Conservation (phyloP, 805 yeast genomes). For the Dipodascopsis tothii region DNA sequence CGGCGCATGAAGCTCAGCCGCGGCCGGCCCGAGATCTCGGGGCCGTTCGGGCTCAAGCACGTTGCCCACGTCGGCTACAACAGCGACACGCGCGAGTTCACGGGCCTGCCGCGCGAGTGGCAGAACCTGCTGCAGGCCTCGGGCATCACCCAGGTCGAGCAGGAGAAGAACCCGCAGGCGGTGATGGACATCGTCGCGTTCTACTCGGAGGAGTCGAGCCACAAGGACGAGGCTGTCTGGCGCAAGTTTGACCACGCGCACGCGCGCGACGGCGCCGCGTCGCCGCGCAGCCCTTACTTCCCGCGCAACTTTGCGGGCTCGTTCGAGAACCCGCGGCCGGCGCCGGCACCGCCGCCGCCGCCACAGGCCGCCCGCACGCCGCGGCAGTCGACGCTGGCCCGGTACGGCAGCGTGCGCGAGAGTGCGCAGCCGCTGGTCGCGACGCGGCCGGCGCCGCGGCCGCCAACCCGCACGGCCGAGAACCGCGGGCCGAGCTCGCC, state of each 20-base stretch:
- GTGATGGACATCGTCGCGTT: slow-evolving; percentile 78
- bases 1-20: slow-evolving; percentile 6
- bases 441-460: slow-evolving; percentile 30
- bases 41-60: slow-evolving; percentile 85
- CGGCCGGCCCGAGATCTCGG: slow-evolving; percentile 49
- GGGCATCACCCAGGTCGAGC: slow-evolving; percentile 73
- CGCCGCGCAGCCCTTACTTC: slow-evolving; percentile 20
- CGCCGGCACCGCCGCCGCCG: slow-evolving; percentile 22
- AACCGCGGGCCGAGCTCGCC: background rate
- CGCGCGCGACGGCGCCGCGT: slow-evolving; percentile 4
- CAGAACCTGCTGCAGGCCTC: slow-evolving; percentile 62
- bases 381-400: background rate
- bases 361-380: background rate
- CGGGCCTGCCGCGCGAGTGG: slow-evolving; percentile 80
- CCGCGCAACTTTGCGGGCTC: slow-evolving; percentile 21
- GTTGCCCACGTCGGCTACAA: slow-evolving; percentile 83
- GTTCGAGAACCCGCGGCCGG: slow-evolving; percentile 26
- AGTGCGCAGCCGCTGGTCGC: slow-evolving; percentile 15
- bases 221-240: slow-evolving; percentile 28
- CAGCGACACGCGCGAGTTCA: slow-evolving; percentile 62
- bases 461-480: slow-evolving; percentile 18
- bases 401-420: background rate
- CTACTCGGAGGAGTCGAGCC: slow-evolving; percentile 36
- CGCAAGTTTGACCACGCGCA: slow-evolving; percentile 23
- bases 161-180: slow-evolving; percentile 75